A percentile compares a stretch with the other conserved stretches of the same genome.
These are phyloP conservation scores for Zygosaccharomyces rouxii DNA, from an alignment of 805 yeast genomes.

Conservation along the genomic window DNA sequence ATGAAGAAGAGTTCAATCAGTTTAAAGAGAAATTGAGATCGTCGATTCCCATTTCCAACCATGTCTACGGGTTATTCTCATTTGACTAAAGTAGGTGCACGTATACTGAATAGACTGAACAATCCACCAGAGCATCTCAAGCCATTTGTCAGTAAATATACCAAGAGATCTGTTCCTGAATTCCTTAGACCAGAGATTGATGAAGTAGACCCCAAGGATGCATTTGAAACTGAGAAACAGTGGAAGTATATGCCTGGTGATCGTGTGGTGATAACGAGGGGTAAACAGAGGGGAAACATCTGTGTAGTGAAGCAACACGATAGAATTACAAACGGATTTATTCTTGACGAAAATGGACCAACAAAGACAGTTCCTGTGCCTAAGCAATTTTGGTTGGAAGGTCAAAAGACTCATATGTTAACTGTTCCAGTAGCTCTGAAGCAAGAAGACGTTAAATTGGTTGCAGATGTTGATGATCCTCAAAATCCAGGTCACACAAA, in stretches of 20 bases:
- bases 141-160: constrained; percentile 31
- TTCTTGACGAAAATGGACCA: constrained; percentile 65
- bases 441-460: constrained; percentile 60
- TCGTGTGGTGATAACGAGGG: constrained; percentile 65
- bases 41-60: neutral
- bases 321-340: constrained; percentile 56
- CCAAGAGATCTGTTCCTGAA: constrained; percentile 34
- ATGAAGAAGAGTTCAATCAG: neutral
- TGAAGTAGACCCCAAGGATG: constrained; percentile 32
- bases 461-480: constrained; percentile 69
- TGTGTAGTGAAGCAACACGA: constrained; percentile 61
- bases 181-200: constrained; percentile 36
- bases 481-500: constrained; percentile 49
- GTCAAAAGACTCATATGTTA: constrained; percentile 66
- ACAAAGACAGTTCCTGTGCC: constrained; percentile 64
- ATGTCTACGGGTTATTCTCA: constrained; percentile 26
- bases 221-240: constrained; percentile 42
- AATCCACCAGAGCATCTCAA: constrained; percentile 32
- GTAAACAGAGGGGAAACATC: constrained; percentile 69
- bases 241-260: constrained; percentile 72
- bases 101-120: constrained; percentile 33
- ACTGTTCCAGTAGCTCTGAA: constrained; percentile 64
- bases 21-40: neutral
- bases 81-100: constrained; percentile 38
- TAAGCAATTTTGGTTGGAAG: constrained; percentile 63